Evolutionary conservation across 179 eudicot genomes (phyloP).

Genomic region (Monotropa hypopitys): DNA sequence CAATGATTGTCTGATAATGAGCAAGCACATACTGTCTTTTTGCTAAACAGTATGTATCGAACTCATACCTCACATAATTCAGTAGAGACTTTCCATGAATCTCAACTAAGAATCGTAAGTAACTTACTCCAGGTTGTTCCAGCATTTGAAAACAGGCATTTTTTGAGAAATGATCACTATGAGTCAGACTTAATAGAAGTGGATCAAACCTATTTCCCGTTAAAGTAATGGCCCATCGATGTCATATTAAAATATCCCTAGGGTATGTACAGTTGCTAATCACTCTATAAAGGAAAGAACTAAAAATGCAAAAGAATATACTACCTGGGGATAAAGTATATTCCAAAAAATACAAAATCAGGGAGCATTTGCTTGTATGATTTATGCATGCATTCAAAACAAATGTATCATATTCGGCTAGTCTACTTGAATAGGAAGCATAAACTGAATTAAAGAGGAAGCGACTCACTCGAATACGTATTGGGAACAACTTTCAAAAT

Average conservation of each 20-base stretch:
- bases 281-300: neutral
- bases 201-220: neutral
- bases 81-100: too few relatives aligned
- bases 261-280: neutral
- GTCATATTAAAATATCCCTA: neutral
- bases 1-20: too few relatives aligned
- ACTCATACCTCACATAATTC: too few relatives aligned
- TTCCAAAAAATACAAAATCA: neutral
- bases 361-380: neutral
- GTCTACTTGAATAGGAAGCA: neutral
- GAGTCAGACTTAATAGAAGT: neutral
- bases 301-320: neutral
- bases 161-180: neutral
- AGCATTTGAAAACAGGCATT: neutral
- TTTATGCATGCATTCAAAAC: constrained; percentile 4
- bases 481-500: constrained; percentile 70
- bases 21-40: too few relatives aligned
- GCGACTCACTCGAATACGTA: constrained; percentile 66
- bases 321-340: neutral
- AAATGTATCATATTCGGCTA: neutral
- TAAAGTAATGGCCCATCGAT: neutral
- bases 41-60: too few relatives aligned
- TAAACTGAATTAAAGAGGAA: constrained; percentile 1
- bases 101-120: neutral
- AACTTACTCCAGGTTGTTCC: neutral